Conservation (phyloP, 106 monocot genomes). For the Dioscorea alata region DNA sequence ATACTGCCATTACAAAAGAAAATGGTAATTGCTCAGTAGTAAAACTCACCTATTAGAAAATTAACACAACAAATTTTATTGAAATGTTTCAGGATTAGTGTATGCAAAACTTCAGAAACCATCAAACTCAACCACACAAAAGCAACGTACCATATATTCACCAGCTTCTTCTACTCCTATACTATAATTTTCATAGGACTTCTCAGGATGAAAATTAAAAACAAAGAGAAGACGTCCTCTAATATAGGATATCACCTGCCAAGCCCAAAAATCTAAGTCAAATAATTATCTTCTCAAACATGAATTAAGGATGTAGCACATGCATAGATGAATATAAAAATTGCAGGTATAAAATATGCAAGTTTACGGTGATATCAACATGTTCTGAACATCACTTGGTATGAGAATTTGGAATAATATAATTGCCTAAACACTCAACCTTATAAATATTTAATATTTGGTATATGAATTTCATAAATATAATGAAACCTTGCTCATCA, state of each 20-base stretch:
- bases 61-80: not conserved
- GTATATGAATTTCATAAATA: no score
- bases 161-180: conserved; percentile 94
- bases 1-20: not conserved
- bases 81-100: not conserved
- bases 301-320: no score
- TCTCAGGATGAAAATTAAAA: conserved; percentile 83
- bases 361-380: not conserved
- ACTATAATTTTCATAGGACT: conserved; percentile 34
- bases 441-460: no score
- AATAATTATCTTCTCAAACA: no score
- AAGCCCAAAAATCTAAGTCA: not conserved
- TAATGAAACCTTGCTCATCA: no score
- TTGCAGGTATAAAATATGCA: no score
- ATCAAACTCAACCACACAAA: not conserved
- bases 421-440: no score
- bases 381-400: no score
- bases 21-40: not conserved
- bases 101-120: not conserved
- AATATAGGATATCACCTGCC: conserved; percentile 77
- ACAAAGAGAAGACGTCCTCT: conserved; percentile 77
- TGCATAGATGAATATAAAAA: no score
- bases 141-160: conserved; percentile 67
- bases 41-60: not conserved
- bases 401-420: no score